phyloP scores from a whole-genome alignment of 306 rosid species.

The Quercus dentata region DNA sequence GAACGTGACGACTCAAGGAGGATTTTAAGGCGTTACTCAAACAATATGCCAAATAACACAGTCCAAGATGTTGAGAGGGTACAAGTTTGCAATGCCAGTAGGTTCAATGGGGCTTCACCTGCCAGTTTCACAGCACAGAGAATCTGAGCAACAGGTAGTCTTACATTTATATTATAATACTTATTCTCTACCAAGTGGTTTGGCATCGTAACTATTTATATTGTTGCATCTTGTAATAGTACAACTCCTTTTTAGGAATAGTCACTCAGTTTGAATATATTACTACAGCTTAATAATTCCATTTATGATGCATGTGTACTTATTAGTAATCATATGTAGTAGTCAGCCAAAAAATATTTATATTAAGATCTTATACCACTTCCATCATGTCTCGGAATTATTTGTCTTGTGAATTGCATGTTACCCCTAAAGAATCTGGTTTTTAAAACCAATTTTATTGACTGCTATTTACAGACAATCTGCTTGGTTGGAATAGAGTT shows the following conservation, averaged over 20 bases:
- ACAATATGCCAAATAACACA: constrained; percentile 31
- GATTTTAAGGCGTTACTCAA: constrained; percentile 23
- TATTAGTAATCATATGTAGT: background rate
- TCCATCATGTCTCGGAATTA: background rate
- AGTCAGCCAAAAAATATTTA: background rate
- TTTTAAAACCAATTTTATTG: background rate
- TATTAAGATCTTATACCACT: background rate
- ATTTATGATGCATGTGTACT: background rate
- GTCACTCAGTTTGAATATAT: background rate
- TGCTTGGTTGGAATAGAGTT: constrained; percentile 9
- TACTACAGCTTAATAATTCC: background rate
- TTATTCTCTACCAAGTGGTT: background rate
- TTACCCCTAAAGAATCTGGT: background rate
- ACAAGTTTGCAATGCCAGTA: constrained; percentile 36
- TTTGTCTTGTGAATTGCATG: background rate
- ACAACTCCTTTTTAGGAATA: background rate
- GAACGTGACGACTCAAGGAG: constrained; percentile 31
- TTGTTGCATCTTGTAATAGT: background rate
- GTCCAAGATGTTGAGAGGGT: constrained; percentile 38
- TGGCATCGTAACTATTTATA: background rate
- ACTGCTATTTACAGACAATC: constrained; percentile 9
- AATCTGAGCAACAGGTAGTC: constrained; percentile 37
- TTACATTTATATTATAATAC: background rate
- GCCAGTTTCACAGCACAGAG: constrained; percentile 27
- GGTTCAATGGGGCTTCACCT: constrained; percentile 36